These are phyloP conservation scores for Botrytis byssoidea DNA, from an alignment of 2,329 filamentous ascomycete species.

Conservation along the genomic window DNA sequence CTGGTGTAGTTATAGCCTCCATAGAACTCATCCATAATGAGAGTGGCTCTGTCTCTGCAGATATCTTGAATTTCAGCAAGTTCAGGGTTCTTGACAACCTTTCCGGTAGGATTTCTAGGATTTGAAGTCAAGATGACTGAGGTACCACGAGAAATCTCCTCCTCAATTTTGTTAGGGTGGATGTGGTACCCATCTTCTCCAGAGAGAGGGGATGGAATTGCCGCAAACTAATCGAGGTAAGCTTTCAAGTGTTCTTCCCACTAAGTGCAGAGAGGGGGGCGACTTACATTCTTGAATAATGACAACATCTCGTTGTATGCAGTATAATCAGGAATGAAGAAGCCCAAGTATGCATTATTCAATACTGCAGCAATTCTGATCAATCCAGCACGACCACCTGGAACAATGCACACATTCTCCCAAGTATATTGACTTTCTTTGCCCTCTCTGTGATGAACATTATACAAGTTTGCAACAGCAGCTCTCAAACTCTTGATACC, in stretches of 20 bases:
- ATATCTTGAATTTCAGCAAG: slow-evolving; percentile 89
- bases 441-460: slow-evolving; percentile 83
- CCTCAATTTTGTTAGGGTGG: slow-evolving; percentile 86
- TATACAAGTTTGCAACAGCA: slow-evolving; percentile 89
- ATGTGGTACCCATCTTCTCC: slow-evolving; percentile 90
- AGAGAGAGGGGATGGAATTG: slow-evolving; percentile 80
- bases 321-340: slow-evolving; percentile 94
- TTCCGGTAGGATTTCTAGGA: slow-evolving; percentile 89
- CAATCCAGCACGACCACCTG: slow-evolving; percentile 85
- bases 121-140: slow-evolving; percentile 93
- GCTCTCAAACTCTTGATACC: slow-evolving; percentile 88
- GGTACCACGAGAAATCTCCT: slow-evolving; percentile 83
- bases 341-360: slow-evolving; percentile 87
- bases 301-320: slow-evolving; percentile 98
- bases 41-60: slow-evolving; percentile 82
- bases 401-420: slow-evolving; percentile 97
- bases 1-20: slow-evolving; percentile 93
- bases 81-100: slow-evolving; percentile 81
- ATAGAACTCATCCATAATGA: slow-evolving; percentile 98
- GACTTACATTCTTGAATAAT: slow-evolving; percentile 78
- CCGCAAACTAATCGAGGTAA: slow-evolving; percentile 61
- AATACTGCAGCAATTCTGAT: slow-evolving; percentile 93
- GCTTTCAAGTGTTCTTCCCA: background rate
- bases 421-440: slow-evolving; percentile 90
- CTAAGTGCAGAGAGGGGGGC: background rate